Conservation (phyloP, 129 eudicot genomes). For the Scalesia atractyloides region DNA sequence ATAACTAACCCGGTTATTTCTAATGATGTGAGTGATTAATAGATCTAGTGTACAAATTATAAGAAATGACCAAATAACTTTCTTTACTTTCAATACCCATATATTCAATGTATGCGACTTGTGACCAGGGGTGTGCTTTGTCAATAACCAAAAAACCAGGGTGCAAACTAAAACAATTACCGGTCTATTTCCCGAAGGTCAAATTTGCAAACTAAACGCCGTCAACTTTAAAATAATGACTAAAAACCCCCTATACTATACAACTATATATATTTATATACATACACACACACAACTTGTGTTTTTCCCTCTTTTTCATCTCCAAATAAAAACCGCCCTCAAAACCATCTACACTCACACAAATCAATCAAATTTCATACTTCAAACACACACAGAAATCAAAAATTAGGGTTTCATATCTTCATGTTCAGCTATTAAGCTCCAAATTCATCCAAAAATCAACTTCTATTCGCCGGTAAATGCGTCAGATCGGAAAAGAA, state of each 20-base stretch:
- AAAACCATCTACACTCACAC: conserved; percentile 28
- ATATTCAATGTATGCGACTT: no score
- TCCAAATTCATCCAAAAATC: neutral
- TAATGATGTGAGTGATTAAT: no score
- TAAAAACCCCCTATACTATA: neutral
- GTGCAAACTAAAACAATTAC: neutral
- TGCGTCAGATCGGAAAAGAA: conserved; percentile 55
- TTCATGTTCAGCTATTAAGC: neutral
- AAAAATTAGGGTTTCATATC: conserved; percentile 10
- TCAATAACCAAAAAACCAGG: no score
- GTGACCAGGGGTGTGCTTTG: no score
- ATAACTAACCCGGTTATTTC: no score
- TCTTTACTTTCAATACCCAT: no score
- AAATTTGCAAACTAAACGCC: conserved; percentile 8
- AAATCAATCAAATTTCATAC: neutral
- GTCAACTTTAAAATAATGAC: conserved; percentile 10
- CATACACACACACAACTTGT: conserved; percentile 2
- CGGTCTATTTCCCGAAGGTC: conserved; percentile 1
- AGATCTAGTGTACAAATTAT: no score
- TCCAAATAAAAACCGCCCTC: conserved; percentile 34
- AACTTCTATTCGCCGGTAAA: conserved; percentile 20
- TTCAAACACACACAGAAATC: conserved; percentile 26
- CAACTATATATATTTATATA: neutral
- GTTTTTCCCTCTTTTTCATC: conserved; percentile 30
- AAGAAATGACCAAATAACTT: no score